Base-by-base conservation (phyloP, 257 asterid genomes). In the Nicotiana undulata region DNA sequence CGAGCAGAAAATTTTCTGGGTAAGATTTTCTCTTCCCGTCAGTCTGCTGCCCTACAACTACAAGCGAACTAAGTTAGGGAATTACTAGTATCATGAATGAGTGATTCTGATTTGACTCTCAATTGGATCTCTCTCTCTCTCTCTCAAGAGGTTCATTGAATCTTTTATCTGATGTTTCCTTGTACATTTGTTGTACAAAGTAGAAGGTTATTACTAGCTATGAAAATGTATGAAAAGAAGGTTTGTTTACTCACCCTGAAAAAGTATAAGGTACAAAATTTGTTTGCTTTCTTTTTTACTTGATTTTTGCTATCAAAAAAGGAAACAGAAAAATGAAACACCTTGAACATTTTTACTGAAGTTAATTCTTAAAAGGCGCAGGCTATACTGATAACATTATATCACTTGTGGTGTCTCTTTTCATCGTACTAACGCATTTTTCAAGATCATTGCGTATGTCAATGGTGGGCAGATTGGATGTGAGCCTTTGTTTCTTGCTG, bases 1-100 rank as follows among this genome's bases (percentile, higher is more conserved):
- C 89, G 91, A 68, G 91, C 93, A 75, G 91, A 89, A 52, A 83
- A 89, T 70, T 89, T 88, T 85, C 80, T 87, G 77, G 99, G 99
- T 95, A 86, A 75, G 65, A 82, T 12, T 76, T 83, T 81, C 24
- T 82, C 76, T 79, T 5, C 52, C 74, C 24, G 26, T 31, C 68
- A 1, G 18, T 32, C 37, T 77, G 81, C 26, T 61, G 16, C 58
- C 58, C 16, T 13, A 34, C 31, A 34, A 15, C 16, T 13, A 34
- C 31, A 34, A 15, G 61, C 63, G 16, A 26, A 26, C 37, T 46
- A 24, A 22, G 79, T 46, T 26, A 15, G 63, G 61, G 63, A 74
- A 60, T 26, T 74, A 49, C 12, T 74, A 16, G 61, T 74, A 74
- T 49, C 79, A 46, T 16, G 63, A 74, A 49, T 26, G 37, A 60